Conservation (phyloP, 176 grass and related monocot genomes). For the Alloteropsis semialata region DNA sequence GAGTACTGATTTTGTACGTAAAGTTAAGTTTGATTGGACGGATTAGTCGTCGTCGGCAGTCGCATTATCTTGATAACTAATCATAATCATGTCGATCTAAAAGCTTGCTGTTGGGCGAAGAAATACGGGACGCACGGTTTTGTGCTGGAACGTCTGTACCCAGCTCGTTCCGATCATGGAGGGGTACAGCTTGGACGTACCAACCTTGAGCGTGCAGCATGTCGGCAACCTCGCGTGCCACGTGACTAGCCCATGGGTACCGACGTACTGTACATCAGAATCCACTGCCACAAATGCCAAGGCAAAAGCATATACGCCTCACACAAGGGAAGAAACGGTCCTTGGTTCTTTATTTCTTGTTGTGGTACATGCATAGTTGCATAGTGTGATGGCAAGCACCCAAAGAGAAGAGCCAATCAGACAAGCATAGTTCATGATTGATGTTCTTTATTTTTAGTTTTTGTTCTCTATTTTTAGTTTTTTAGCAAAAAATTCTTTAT, state of each 20-base stretch:
- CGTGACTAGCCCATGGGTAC: not conserved
- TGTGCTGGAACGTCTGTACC: not conserved
- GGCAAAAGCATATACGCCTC: not conserved
- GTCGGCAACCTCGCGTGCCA: not conserved
- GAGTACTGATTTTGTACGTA: not conserved
- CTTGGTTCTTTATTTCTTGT: too few species aligned
- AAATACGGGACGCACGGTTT: not conserved
- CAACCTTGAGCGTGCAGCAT: slow-evolving; percentile 9
- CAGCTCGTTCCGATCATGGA: not conserved
- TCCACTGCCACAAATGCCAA: not conserved
- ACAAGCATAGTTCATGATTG: too few species aligned
- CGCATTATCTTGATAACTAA: not conserved
- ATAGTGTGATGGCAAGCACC: too few species aligned
- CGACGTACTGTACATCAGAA: not conserved
- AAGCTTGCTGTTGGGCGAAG: slow-evolving; percentile 28
- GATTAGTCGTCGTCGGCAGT: not conserved
- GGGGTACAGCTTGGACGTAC: slow-evolving; percentile 15
- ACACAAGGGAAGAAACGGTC: not conserved
- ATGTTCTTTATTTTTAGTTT: too few species aligned
- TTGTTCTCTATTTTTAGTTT: too few species aligned
- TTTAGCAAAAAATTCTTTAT: too few species aligned
- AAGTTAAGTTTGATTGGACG: not conserved
- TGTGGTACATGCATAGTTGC: too few species aligned
- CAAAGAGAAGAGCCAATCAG: too few species aligned
- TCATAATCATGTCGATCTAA: not conserved